Base-by-base conservation (phyloP, 169 alveolate genomes). In the Plasmodium adleri region DNA sequence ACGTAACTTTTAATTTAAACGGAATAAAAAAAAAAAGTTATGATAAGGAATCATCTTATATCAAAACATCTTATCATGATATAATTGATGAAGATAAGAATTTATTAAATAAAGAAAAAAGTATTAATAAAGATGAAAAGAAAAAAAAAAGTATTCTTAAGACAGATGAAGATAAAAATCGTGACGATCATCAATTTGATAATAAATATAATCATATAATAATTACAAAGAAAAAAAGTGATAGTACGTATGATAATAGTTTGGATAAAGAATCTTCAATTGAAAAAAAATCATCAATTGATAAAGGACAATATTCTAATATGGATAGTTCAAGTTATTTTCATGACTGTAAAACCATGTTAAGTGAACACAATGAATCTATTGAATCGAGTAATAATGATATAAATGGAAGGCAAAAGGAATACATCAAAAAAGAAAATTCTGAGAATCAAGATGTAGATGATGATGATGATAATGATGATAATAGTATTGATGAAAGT, bases 121-220 rank as follows among this genome's bases (percentile, higher is more conserved):
- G 71, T 39, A 22, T 58, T 22, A 26, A 15, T 15, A 24, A 22
- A 10, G 13, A 15, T 56, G 45, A 43, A 52, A 60, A 32, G 15
- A 39, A 43, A 59, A 59, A 70, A 15, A 76, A 78, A 28, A 56
- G 24, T 56, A 56, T 6, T 13, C 22, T 22, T 15, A 72, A 66
- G 20, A 78, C 64, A 71, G 89, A 64, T 3, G 78, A 67, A 8
- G 64, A 78, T 45, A 78, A 78, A 15, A 78, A 47, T 70, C 64
- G 80, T 12, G 63, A 59, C 15, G 89, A 78, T 50, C 28, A 64
- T 7, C 71, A 50, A 9, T n/a, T 43, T 13, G 76, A 78, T 28
- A 45, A 71, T 45, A 78, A 59, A 26, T 78, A 32, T 78, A 59
- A 71, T 67, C 68, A 66, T 24, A 78, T 78, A 32, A 66, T 64